Evolutionary conservation across 306 rosid genomes (phyloP).

Genomic region (Cucumis cinereus): DNA sequence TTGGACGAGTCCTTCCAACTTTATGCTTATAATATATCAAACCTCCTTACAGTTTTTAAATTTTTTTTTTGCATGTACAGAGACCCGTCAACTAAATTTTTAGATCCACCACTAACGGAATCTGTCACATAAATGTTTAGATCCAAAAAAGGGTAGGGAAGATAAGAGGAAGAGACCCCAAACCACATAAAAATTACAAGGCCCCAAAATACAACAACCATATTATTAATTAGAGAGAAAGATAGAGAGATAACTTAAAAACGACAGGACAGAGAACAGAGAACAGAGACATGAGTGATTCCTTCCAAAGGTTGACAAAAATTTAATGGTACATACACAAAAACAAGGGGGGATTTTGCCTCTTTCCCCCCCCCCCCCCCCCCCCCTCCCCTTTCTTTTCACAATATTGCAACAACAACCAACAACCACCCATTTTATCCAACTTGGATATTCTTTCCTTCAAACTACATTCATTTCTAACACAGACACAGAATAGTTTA

Average conservation of each 20-base stretch:
- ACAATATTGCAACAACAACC: neutral
- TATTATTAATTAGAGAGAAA: neutral
- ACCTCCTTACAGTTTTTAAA: too few species aligned
- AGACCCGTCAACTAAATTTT: too few species aligned
- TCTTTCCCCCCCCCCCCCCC: neutral
- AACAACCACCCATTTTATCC: conserved; percentile 3
- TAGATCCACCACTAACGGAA: neutral
- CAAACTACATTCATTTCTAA: conserved; percentile 3
- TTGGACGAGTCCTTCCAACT: too few species aligned
- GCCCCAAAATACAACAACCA: neutral
- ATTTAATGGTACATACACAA: neutral
- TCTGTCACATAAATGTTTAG: neutral
- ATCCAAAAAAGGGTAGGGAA: neutral
- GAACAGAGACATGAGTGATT: neutral
- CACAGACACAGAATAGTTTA: neutral
- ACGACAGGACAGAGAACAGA: neutral
- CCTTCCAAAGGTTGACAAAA: neutral
- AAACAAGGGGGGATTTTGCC: neutral
- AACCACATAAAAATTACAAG: neutral
- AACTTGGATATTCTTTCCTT: conserved; percentile 10
- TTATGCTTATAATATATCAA: too few species aligned
- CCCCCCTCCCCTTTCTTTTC: neutral
- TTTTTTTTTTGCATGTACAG: too few species aligned
- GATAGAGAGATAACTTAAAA: neutral
- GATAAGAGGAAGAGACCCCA: neutral